Percentiles rank a stretch among this genome's conserved stretches.
Conservation (phyloP, 208 protist genomes). For the Trypanosoma platydactyli region DNA sequence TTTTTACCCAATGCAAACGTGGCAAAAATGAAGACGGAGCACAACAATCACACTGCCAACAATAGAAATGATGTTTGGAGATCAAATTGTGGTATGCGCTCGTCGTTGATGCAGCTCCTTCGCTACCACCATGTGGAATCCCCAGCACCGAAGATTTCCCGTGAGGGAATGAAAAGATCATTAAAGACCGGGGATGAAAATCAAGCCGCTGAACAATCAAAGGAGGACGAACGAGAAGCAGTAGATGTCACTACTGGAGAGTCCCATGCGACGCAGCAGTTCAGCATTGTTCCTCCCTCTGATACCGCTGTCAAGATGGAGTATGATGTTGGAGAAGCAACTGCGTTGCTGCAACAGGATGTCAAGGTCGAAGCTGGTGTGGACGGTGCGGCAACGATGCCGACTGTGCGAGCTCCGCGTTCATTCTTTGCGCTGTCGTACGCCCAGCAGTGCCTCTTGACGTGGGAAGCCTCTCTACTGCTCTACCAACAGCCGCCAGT, state of each 20-base stretch:
- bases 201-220: not conserved
- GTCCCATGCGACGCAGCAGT: not conserved
- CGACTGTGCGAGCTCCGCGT: not conserved
- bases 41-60: not conserved
- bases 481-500: slow-evolving; percentile 26
- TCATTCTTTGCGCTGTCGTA: slow-evolving; percentile 49
- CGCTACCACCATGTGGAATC: slow-evolving; percentile 16
- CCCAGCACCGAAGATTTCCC: not conserved
- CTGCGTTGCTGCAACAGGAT: not conserved
- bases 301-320: not conserved
- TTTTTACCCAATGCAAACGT: not conserved
- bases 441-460: slow-evolving; percentile 72
- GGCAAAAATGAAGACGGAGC: slow-evolving; percentile 1
- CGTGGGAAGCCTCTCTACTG: slow-evolving; percentile 60
- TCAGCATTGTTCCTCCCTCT: not conserved
- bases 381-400: not conserved
- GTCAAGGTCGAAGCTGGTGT: not conserved
- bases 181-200: not conserved
- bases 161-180: not conserved
- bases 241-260: not conserved
- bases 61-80: not conserved
- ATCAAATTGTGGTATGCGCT: slow-evolving; percentile 15
- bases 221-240: not conserved
- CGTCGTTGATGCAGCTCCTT: slow-evolving; percentile 18
- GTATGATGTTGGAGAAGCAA: not conserved